phyloP scores from a whole-genome alignment of 2,329 filamentous ascomycete genomes.

The Exutisphaerella laricina region DNA sequence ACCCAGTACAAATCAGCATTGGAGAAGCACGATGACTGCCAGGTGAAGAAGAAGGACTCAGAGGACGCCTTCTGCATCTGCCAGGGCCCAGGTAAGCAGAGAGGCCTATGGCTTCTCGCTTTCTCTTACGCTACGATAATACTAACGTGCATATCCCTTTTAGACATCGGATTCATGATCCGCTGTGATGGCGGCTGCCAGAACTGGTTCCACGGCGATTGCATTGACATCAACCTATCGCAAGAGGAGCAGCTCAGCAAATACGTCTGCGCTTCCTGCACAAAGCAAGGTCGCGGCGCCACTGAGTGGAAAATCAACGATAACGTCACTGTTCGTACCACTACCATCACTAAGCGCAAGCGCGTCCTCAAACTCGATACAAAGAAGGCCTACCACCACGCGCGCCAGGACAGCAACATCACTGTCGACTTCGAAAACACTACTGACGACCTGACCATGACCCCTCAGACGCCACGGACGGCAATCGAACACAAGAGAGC shows the following conservation, averaged over 20 bases:
- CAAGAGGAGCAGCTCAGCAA: slow-evolving; percentile 67
- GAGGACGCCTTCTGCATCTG: no score
- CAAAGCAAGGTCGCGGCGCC: background rate
- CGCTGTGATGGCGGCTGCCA: slow-evolving; percentile 81
- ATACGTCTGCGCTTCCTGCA: slow-evolving; percentile 37
- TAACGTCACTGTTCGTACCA: background rate
- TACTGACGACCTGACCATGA: background rate
- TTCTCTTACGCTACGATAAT: background rate
- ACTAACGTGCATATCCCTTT: background rate
- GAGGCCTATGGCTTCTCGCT: no score
- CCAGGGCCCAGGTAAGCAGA: no score
- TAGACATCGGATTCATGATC: slow-evolving; percentile 76
- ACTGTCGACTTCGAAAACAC: background rate
- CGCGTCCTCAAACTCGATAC: background rate
- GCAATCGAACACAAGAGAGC: background rate
- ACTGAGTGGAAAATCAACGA: slow-evolving; percentile 3
- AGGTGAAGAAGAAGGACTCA: no score
- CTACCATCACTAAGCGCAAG: background rate
- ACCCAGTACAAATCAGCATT: no score
- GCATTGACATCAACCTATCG: slow-evolving; percentile 69
- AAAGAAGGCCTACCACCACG: background rate
- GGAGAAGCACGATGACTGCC: no score
- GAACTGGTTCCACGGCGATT: slow-evolving; percentile 92
- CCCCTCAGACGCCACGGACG: background rate
- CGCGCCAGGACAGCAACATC: background rate